phyloP scores from a whole-genome alignment of 768 basidiomycete species.

The Tylopilus intermedius region DNA sequence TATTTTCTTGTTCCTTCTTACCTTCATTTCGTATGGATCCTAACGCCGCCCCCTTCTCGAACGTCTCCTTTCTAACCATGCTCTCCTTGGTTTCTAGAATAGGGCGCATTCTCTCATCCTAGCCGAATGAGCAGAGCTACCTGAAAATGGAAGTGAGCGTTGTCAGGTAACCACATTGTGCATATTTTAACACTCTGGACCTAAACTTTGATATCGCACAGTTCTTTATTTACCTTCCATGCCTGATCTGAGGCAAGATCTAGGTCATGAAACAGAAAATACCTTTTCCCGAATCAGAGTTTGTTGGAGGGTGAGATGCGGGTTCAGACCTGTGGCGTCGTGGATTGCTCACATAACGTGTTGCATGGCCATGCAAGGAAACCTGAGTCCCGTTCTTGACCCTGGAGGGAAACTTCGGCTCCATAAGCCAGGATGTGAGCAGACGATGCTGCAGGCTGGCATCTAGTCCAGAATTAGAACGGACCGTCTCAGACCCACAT shows the following conservation, averaged over 20 bases:
- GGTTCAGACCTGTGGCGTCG: slow-evolving; percentile 20
- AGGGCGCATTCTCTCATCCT: slow-evolving; percentile 4
- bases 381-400: slow-evolving; percentile 5
- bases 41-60: slow-evolving; percentile 14
- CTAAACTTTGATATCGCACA: slow-evolving; percentile 7
- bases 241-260: neutral
- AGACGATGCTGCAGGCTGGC: neutral
- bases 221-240: neutral
- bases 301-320: slow-evolving; percentile 5
- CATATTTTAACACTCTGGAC: neutral
- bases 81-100: slow-evolving; percentile 6
- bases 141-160: slow-evolving; percentile 17
- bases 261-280: neutral
- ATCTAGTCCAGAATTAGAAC: neutral
- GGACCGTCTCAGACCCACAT: too few relatives aligned
- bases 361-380: neutral
- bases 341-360: slow-evolving; percentile 10
- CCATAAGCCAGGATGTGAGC: neutral
- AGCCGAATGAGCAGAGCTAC: slow-evolving; percentile 9
- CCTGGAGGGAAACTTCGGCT: neutral
- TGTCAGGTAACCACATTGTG: slow-evolving; percentile 1
- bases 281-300: neutral
- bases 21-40: slow-evolving; percentile 7
- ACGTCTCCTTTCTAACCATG: slow-evolving; percentile 6
- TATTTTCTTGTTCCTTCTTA: neutral